phyloP scores from a whole-genome alignment of 345 rosid genomes.

The Raphanus raphanistrum region DNA sequence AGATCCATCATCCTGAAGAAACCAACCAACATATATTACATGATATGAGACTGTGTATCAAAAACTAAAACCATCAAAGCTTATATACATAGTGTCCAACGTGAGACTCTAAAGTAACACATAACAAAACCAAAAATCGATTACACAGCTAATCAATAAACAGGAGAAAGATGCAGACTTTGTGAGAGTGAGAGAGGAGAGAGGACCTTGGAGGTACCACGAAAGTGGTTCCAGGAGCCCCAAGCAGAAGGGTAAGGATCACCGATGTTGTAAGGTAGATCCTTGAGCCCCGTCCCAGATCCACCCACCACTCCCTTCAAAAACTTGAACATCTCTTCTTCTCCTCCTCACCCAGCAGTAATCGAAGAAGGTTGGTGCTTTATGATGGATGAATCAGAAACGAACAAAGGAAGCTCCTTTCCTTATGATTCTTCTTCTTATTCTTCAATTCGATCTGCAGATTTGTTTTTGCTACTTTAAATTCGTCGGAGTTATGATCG shows the following conservation, averaged over 20 bases:
- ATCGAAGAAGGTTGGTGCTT: constrained; percentile 6
- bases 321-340: constrained; percentile 70
- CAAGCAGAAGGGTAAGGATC: constrained; percentile 90
- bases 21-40: neutral
- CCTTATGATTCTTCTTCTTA: neutral
- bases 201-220: constrained; percentile 82
- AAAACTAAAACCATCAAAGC: neutral
- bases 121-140: no score
- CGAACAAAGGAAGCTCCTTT: constrained; percentile 9
- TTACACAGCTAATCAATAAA: neutral
- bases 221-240: constrained; percentile 96
- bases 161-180: neutral
- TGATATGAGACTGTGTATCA: neutral
- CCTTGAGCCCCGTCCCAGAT: constrained; percentile 92
- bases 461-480: constrained; percentile 19
- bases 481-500: constrained; percentile 34
- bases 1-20: constrained; percentile 89
- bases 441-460: constrained; percentile 1
- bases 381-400: constrained; percentile 23
- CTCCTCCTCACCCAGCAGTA: neutral
- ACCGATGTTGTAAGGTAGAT: constrained; percentile 92
- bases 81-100: no score
- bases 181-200: neutral
- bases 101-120: no score
- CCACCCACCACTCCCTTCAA: constrained; percentile 91